Conservation (phyloP, 805 yeast species). For the Pichia nakasei region DNA sequence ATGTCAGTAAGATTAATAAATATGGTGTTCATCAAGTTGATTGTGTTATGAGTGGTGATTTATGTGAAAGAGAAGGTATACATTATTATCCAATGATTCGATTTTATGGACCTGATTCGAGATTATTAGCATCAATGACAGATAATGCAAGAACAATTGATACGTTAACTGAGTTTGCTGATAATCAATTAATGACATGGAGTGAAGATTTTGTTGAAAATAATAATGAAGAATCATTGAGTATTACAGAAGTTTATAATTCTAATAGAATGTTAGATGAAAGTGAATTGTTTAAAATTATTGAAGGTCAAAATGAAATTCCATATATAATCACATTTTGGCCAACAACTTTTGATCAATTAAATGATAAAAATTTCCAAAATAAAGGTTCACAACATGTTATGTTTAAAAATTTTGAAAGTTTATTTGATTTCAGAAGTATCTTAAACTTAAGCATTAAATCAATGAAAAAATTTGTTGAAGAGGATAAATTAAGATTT, state of each 20-base stretch:
- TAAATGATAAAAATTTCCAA: slow-evolving; percentile 27
- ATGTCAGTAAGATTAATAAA: background rate
- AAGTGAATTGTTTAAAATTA: slow-evolving; percentile 35
- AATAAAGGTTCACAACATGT: slow-evolving; percentile 26
- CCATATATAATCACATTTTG: slow-evolving; percentile 59
- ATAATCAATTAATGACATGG: slow-evolving; percentile 37
- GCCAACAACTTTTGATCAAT: slow-evolving; percentile 44
- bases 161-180: slow-evolving; percentile 43
- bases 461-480: slow-evolving; percentile 24
- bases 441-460: slow-evolving; percentile 53
- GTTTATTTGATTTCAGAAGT: slow-evolving; percentile 43
- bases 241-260: background rate
- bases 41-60: slow-evolving; percentile 79
- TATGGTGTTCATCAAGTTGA: slow-evolving; percentile 52
- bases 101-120: slow-evolving; percentile 52
- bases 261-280: slow-evolving; percentile 14
- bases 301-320: slow-evolving; percentile 39
- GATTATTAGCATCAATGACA: slow-evolving; percentile 32
- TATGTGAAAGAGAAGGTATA: slow-evolving; percentile 64
- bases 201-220: slow-evolving; percentile 34
- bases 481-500: slow-evolving; percentile 12
- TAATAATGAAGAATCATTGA: slow-evolving; percentile 30
- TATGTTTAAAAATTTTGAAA: slow-evolving; percentile 36
- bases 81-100: slow-evolving; percentile 61
- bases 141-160: slow-evolving; percentile 38